Evolutionary conservation across 1,139 yeast genomes (phyloP).

Genomic region (Saccharomyces hybrid): DNA sequence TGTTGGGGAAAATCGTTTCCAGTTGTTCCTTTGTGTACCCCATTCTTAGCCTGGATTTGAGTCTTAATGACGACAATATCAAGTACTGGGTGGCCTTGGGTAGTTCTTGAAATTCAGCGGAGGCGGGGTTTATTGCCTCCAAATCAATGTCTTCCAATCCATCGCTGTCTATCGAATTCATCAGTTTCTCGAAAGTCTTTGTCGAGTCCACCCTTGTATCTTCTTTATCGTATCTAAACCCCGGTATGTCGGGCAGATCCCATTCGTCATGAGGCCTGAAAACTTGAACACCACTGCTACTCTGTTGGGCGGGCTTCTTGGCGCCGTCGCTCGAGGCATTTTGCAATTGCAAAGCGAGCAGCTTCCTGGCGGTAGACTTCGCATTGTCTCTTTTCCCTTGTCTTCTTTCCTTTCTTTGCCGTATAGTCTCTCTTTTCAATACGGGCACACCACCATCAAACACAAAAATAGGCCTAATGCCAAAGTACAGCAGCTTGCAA

Average conservation of each 20-base stretch:
- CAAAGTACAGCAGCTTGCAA: slow-evolving; percentile 81
- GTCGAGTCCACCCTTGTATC: slow-evolving; percentile 74
- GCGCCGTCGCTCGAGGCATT: slow-evolving; percentile 30
- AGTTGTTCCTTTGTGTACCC: slow-evolving; percentile 86
- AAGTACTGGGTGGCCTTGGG: slow-evolving; percentile 85
- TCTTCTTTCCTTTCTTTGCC: slow-evolving; percentile 59
- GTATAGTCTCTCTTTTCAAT: slow-evolving; percentile 69
- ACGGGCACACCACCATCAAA: slow-evolving; percentile 97
- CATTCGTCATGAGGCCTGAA: slow-evolving; percentile 62
- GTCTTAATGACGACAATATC: slow-evolving; percentile 71
- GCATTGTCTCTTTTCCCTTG: slow-evolving; percentile 70
- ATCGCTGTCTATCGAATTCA: slow-evolving; percentile 49
- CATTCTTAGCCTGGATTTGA: slow-evolving; percentile 85
- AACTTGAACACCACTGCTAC: slow-evolving; percentile 12
- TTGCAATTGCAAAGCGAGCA: slow-evolving; percentile 75
- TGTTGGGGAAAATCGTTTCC: slow-evolving; percentile 68
- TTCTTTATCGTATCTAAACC: slow-evolving; percentile 35
- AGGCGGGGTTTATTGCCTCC: slow-evolving; percentile 61
- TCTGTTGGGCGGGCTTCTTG: slow-evolving; percentile 8
- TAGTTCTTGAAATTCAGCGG: slow-evolving; percentile 52
- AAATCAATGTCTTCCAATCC: slow-evolving; percentile 66
- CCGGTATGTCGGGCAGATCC: slow-evolving; percentile 67
- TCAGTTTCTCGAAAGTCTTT: slow-evolving; percentile 57
- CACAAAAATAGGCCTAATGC: slow-evolving; percentile 87
- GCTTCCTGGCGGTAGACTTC: slow-evolving; percentile 65